Percentiles rank a stretch among this genome's conserved stretches.
phyloP scores from a whole-genome alignment of 257 asterid genomes.

The Forsythia viridissima region DNA sequence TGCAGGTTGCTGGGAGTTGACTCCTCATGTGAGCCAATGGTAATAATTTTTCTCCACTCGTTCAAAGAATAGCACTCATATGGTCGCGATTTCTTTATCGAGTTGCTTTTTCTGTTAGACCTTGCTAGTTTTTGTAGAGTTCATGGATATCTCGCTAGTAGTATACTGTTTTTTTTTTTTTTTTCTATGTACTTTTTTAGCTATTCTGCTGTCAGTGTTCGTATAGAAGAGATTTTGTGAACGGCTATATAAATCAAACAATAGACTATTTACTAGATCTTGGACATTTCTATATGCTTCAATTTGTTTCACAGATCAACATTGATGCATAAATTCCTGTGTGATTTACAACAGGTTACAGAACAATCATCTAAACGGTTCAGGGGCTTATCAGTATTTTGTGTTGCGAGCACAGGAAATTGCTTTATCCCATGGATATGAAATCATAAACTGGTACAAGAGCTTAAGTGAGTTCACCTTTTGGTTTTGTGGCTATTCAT shows the following conservation, averaged over 20 bases:
- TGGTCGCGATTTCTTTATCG: background rate
- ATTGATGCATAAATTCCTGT: slow-evolving; percentile 6
- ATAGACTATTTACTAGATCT: background rate
- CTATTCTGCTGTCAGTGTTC: background rate
- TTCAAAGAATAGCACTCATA: background rate
- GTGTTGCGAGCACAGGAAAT: slow-evolving; percentile 83
- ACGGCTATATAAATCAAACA: background rate
- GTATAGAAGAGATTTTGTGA: background rate
- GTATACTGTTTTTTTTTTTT: background rate
- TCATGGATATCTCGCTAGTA: background rate
- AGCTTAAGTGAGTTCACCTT: background rate
- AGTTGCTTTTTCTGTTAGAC: background rate
- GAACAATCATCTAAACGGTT: slow-evolving; percentile 37
- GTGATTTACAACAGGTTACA: slow-evolving; percentile 46
- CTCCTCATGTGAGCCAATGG: slow-evolving; percentile 76
- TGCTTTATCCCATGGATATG: slow-evolving; percentile 86
- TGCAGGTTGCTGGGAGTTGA: slow-evolving; percentile 84
- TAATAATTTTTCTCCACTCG: slow-evolving; percentile 21
- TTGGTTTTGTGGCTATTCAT: background rate
- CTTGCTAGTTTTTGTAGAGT: background rate
- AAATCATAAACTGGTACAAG: slow-evolving; percentile 82
- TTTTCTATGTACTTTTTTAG: background rate
- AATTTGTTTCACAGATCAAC: no score
- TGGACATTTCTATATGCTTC: background rate
- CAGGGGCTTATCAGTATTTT: slow-evolving; percentile 71